Base-by-base conservation (phyloP, 1,284 basidiomycete genomes). In the Hypsizygus ulmarius region DNA sequence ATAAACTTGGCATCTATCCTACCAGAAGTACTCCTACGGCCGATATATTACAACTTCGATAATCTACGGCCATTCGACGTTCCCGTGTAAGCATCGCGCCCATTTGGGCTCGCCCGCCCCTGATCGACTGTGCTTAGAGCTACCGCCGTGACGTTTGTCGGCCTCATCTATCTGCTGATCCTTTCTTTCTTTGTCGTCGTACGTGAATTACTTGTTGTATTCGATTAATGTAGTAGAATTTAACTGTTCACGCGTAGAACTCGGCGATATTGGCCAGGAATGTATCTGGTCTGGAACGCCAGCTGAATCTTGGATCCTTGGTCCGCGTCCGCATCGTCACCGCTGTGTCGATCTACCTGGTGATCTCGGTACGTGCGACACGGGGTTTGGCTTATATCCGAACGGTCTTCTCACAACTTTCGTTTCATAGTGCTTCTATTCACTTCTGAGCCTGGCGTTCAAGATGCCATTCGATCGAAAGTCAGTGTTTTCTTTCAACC, bases 121-220 rank as follows among this genome's bases (percentile, higher is more conserved):
- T 40, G 10, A 28, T 15, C 10, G 18, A 14, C 25, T 35, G n/a
- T 8, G 7, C 50, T 5, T 53, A 88, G 87, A 10, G 87, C 87
- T 0, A 72, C 77, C 8, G 90, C 88, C 0, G 63, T 68, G 3
- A 69, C 67, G 1, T 85, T 84, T 50, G 86, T 90, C 29, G 89
- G 85, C 28, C 69, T 87, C 7, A 85, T 90, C 52, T 91, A 88
- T 69, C 69, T 87, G 39, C 68, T 81, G 49, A 87, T 91, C 53
- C 64, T 82, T 21, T 69, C 80, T 0, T 71, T 66, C 53, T 68
- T 65, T 51, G 54, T 66, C 30, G 60, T 69, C 6, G 64, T 68
- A 51, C 33, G 59, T 65, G 51, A 12, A 16, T 29, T 21, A 7
- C 19, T 27, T 52, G 2, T 34, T 39, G n/a, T 32, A 25, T n/a